These are phyloP conservation scores for Alternaria dauci DNA, from an alignment of 2,329 filamentous ascomycete species.

Conservation along the genomic window DNA sequence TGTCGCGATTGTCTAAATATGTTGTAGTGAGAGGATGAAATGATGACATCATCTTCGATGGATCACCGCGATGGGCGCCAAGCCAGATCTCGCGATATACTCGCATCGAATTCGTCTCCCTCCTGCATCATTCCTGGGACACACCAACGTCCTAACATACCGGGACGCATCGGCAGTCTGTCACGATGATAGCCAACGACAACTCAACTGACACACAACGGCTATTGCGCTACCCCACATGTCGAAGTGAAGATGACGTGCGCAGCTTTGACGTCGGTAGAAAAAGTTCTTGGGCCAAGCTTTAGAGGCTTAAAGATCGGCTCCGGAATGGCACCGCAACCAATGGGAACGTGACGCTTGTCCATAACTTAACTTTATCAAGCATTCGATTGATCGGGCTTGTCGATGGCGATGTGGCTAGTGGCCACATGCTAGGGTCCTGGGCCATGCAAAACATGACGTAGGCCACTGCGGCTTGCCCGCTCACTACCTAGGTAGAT, in stretches of 20 bases:
- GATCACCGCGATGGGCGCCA: not conserved
- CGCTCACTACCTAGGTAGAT: not conserved
- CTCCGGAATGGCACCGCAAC: constrained; percentile 9
- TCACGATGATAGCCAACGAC: not conserved
- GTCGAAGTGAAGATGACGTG: constrained; percentile 10
- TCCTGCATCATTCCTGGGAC: not conserved
- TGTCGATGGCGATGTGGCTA: not conserved
- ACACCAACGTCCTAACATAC: not conserved
- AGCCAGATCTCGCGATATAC: not conserved
- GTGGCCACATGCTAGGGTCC: not conserved
- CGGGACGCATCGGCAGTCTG: not conserved
- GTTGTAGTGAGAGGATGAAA: not conserved
- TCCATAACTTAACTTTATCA: constrained; percentile 8
- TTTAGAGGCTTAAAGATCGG: constrained; percentile 12
- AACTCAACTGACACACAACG: not conserved
- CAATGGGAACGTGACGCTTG: constrained; percentile 11
- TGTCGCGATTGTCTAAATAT: not conserved
- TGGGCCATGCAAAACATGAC: constrained; percentile 12
- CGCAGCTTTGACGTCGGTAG: constrained; percentile 9
- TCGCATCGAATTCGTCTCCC: constrained; percentile 10
- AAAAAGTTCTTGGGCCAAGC: constrained; percentile 7
- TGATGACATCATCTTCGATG: not conserved
- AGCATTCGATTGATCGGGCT: constrained; percentile 13
- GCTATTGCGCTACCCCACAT: constrained; percentile 8
- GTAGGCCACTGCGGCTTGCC: constrained; percentile 1